Conservation (phyloP, 2,329 filamentous ascomycete species). For the Sordariomycetes sp. region DNA sequence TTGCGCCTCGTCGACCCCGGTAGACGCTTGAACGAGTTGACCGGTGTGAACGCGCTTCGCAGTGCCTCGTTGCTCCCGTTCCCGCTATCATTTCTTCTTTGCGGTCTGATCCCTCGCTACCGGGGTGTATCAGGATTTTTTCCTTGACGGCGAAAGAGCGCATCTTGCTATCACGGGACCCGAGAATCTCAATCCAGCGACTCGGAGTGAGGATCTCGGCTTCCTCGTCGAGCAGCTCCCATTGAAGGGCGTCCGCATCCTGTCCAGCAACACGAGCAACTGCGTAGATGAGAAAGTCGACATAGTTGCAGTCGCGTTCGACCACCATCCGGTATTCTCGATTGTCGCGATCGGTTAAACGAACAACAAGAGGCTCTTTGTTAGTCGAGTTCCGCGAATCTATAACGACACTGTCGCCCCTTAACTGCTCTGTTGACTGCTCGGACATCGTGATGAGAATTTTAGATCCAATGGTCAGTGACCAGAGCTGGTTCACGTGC, state of each 20-base stretch:
- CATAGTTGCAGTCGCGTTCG: slow-evolving; percentile 3
- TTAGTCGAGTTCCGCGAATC: background rate
- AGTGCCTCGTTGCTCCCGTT: too few relatives aligned
- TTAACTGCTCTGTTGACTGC: background rate
- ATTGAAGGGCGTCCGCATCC: background rate
- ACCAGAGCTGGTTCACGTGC: slow-evolving; percentile 5
- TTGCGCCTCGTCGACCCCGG: too few relatives aligned
- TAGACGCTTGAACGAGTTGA: too few relatives aligned
- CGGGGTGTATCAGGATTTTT: too few relatives aligned
- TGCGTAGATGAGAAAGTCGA: slow-evolving; percentile 2
- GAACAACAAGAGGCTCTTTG: background rate
- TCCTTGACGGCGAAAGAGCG: background rate
- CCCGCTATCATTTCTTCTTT: too few relatives aligned
- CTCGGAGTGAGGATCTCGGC: slow-evolving; percentile 1
- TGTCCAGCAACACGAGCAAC: slow-evolving; percentile 1
- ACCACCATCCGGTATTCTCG: slow-evolving; percentile 1
- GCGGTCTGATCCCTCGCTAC: too few relatives aligned
- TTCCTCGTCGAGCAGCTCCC: slow-evolving; percentile 1
- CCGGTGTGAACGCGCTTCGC: too few relatives aligned
- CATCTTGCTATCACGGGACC: background rate
- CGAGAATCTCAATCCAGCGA: background rate
- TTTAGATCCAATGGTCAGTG: slow-evolving; percentile 2
- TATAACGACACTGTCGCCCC: background rate
- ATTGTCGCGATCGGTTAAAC: background rate
- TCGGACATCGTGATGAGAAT: slow-evolving; percentile 4